These are phyloP conservation scores for Trichoderma asperelloides DNA, from an alignment of 495 filamentous ascomycete genomes.

Conservation along the genomic window DNA sequence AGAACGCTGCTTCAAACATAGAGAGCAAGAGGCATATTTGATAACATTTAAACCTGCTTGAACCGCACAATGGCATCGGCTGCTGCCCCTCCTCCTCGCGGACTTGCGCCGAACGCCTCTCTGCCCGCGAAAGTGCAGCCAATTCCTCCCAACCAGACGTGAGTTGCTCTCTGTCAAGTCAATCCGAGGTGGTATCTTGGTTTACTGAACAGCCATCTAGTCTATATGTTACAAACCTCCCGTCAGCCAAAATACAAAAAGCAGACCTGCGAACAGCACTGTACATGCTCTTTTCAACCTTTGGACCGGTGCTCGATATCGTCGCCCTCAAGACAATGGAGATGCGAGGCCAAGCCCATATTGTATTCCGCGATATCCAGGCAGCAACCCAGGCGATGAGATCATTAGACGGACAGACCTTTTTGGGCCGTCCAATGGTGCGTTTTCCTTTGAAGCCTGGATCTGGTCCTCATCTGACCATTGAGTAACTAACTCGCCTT, in stretches of 20 bases:
- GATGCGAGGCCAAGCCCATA: slow-evolving; percentile 91
- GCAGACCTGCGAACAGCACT: slow-evolving; percentile 71
- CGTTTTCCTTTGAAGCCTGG: slow-evolving; percentile 18
- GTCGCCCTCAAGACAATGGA: slow-evolving; percentile 77
- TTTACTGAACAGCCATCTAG: slow-evolving; percentile 32
- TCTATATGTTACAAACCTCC: slow-evolving; percentile 80
- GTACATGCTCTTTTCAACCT: slow-evolving; percentile 88
- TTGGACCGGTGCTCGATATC: slow-evolving; percentile 90
- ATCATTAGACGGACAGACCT: slow-evolving; percentile 74
- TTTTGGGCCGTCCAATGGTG: slow-evolving; percentile 84
- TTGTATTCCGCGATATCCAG: slow-evolving; percentile 82
- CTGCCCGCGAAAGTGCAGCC: slow-evolving; percentile 33
- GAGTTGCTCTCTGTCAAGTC: slow-evolving; percentile 22
- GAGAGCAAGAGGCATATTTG: neutral
- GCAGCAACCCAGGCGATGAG: slow-evolving; percentile 85
- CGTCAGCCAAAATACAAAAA: slow-evolving; percentile 75
- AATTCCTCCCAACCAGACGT: slow-evolving; percentile 65
- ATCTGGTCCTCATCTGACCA: neutral
- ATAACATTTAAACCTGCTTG: neutral
- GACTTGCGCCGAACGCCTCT: slow-evolving; percentile 16
- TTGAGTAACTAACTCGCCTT: neutral
- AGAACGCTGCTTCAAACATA: neutral
- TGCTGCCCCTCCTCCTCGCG: slow-evolving; percentile 22
- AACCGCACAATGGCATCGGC: slow-evolving; percentile 23
- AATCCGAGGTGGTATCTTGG: neutral